Evolutionary conservation across 345 rosid species (phyloP).

Genomic region (Cardamine occulta): DNA sequence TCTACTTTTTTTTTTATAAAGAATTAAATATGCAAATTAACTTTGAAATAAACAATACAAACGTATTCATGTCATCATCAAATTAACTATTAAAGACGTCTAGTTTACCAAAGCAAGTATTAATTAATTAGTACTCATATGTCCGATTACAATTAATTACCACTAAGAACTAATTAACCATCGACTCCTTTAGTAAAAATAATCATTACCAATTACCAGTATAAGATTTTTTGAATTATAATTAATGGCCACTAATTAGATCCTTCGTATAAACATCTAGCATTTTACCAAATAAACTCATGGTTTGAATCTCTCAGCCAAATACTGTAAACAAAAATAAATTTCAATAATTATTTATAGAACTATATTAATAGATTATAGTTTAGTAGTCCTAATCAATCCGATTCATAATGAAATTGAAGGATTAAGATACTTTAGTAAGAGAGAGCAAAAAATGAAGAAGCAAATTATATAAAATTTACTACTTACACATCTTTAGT

Average conservation of each 20-base stretch:
- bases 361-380: slow-evolving; percentile 2
- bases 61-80: background rate
- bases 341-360: background rate
- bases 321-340: background rate
- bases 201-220: background rate
- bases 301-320: background rate
- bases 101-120: background rate
- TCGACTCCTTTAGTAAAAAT: background rate
- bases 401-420: slow-evolving; percentile 20
- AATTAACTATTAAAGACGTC: background rate
- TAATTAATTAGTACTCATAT: background rate
- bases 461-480: slow-evolving; percentile 32
- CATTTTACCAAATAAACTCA: slow-evolving; percentile 14
- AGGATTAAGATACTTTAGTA: slow-evolving; percentile 16
- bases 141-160: background rate
- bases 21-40: slow-evolving; percentile 4
- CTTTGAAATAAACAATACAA: slow-evolving; percentile 9
- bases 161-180: background rate
- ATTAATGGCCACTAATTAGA: background rate
- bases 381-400: slow-evolving; percentile 25
- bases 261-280: background rate
- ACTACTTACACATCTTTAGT: slow-evolving; percentile 32
- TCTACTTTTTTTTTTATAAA: slow-evolving; percentile 22
- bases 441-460: background rate
- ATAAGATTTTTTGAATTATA: background rate